Evolutionary conservation across 2,329 filamentous ascomycete species (phyloP).

Genomic region (Sphaerulina vaccinii): DNA sequence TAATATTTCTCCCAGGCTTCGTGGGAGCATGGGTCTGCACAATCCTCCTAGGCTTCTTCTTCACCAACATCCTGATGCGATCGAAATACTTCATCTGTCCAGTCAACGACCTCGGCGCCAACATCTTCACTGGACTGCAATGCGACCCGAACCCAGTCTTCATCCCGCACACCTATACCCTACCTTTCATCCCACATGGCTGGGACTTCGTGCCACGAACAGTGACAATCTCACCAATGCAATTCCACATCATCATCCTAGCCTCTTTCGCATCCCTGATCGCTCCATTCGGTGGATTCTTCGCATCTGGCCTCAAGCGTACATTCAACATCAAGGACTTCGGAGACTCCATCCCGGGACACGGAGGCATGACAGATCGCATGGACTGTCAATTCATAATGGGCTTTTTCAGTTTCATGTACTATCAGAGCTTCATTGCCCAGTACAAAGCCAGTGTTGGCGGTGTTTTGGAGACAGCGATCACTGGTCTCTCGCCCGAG

Average conservation of each 20-base stretch:
- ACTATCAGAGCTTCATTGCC: slow-evolving; percentile 94
- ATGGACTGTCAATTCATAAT: slow-evolving; percentile 99
- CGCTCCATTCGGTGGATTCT: slow-evolving; percentile 96
- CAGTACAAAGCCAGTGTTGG: slow-evolving; percentile 82
- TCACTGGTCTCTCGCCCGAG: slow-evolving; percentile 80
- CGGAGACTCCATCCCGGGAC: slow-evolving; percentile 94
- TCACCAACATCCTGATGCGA: slow-evolving; percentile 81
- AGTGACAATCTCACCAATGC: slow-evolving; percentile 79
- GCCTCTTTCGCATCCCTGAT: slow-evolving; percentile 95
- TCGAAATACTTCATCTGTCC: slow-evolving; percentile 99
- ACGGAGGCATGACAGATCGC: slow-evolving; percentile 95
- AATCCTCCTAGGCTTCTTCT: slow-evolving; percentile 74
- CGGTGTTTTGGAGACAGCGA: slow-evolving; percentile 83
- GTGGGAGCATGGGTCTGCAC: slow-evolving; percentile 96
- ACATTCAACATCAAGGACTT: slow-evolving; percentile 99
- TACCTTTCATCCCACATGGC: slow-evolving; percentile 57
- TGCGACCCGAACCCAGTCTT: slow-evolving; percentile 93
- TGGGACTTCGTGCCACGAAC: slow-evolving; percentile 71
- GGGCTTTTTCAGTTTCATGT: slow-evolving; percentile 98
- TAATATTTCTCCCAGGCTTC: slow-evolving; percentile 60
- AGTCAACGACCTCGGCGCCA: slow-evolving; percentile 92
- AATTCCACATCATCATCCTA: slow-evolving; percentile 86
- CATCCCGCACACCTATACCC: slow-evolving; percentile 69
- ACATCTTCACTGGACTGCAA: slow-evolving; percentile 83
- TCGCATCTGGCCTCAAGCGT: slow-evolving; percentile 93